Evolutionary conservation across 495 filamentous ascomycete genomes (phyloP), one percentile per base, ranked within the genome.

Genomic region (Podospora appendiculata): DNA sequence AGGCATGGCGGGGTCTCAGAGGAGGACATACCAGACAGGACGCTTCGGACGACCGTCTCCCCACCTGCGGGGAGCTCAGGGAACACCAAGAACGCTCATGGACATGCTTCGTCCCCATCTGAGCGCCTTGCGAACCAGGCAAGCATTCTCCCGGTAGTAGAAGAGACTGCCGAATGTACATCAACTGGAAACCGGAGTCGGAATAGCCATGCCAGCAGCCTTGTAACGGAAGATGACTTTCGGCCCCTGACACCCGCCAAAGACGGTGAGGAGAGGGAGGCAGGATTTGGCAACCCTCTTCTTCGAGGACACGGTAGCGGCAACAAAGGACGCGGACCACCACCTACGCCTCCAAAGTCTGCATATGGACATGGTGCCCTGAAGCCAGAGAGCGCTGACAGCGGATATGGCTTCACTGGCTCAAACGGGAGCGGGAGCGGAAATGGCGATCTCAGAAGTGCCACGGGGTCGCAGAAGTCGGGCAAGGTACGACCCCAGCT

Each of bases 141-240:
- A 10, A 76, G 85, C 32, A 84, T 88, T 19, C 69, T 98, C n/a
- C 93, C 93, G 1, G 85, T 96, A 45, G 89, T 98, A 8, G 90
- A 96, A 50, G 93, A 98, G 72, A 86, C 85, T 25, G 87, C 84
- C 11, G 93, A 96, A 67, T 86, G 81, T 14, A 80, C 78, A 4
- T 91, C 87, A 50, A 81, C 84, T 16, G 82, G 84, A 4, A 79
- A 66, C 35, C 69, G 64, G 32, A 76, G 67, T 45, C 64, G 60
- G 10, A 69, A 64, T 41, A 70, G 81, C 43, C 60, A 49, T 32
- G 45, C 69, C 45, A 74, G 70, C 48, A 64, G 80, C 45, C 46
- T 49, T 47, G 42, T 58, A 32, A 64, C 58, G 11, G 66, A 67
- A 17, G 73, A 69, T 48, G 80, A 76, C 49, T 60, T 68, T 45